Evolutionary conservation across 2,329 filamentous ascomycete species (phyloP), one percentile per base, ranked within the genome.

Genomic region (Talaromyces albobiverticillius): DNA sequence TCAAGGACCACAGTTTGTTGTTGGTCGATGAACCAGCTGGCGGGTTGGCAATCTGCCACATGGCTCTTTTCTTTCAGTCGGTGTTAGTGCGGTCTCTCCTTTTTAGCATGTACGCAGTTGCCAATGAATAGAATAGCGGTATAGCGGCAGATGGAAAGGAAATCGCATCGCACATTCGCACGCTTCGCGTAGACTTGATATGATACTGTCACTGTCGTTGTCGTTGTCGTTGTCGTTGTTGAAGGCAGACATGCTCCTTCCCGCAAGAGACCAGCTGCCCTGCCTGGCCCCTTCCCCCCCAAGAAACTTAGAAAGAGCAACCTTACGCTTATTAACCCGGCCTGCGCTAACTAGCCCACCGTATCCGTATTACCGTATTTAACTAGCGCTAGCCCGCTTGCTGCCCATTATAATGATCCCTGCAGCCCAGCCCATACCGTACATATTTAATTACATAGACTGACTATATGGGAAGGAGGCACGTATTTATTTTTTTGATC

Each of bases 201-300:
- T n/a, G n/a, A n/a, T n/a, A n/a, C n/a, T n/a, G n/a, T n/a, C n/a
- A n/a, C n/a, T n/a, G n/a, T n/a, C n/a, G n/a, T n/a, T n/a, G n/a
- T n/a, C n/a, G n/a, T n/a, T n/a, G n/a, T n/a, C n/a, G n/a, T n/a
- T n/a, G n/a, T n/a, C n/a, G n/a, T n/a, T n/a, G n/a, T n/a, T n/a
- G n/a, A n/a, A n/a, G n/a, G n/a, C n/a, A n/a, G n/a, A n/a, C n/a
- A n/a, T n/a, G n/a, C n/a, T n/a, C n/a, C n/a, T n/a, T n/a, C n/a
- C 18, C 20, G 38, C 46, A 49, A 32, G 46, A 49, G 46, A 49
- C 46, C 46, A 50, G 13, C 47, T 49, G n/a, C n/a, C 29, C 29
- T 31, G 9, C 29, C 29, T 11, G 29, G 29, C 29, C 32, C 32
- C 46, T 32, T 32, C 45, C n/a, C n/a, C n/a, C 26, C 26, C 26